Conservation (phyloP, 768 basidiomycete genomes). For the Tricholomella constricta region DNA sequence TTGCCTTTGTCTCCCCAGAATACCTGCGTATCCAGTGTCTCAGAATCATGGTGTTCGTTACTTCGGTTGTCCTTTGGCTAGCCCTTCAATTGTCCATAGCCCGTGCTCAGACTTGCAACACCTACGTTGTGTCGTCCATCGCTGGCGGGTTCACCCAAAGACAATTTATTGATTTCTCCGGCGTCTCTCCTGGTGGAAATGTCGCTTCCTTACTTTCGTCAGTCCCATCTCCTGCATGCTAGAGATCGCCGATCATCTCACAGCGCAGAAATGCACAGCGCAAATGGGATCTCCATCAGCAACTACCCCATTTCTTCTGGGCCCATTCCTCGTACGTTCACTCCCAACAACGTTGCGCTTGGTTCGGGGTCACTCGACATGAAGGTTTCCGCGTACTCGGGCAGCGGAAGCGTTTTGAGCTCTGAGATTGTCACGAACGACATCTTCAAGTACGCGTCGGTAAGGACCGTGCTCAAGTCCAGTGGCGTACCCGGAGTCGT, state of each 20-base stretch:
- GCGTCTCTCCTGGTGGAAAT: slow-evolving; percentile 19
- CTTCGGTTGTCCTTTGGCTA: background rate
- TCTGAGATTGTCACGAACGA: slow-evolving; percentile 32
- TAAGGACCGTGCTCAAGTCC: slow-evolving; percentile 36
- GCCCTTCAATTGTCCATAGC: background rate
- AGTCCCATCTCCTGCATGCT: background rate
- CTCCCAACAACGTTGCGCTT: slow-evolving; percentile 30
- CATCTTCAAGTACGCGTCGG: slow-evolving; percentile 34
- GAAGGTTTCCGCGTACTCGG: slow-evolving; percentile 33
- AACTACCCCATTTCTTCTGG: slow-evolving; percentile 21
- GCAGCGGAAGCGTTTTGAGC: slow-evolving; percentile 28
- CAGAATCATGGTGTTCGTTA: background rate
- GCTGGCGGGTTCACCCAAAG: slow-evolving; percentile 30
- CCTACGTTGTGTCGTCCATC: slow-evolving; percentile 28
- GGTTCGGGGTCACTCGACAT: slow-evolving; percentile 33
- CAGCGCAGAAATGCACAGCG: slow-evolving; percentile 8
- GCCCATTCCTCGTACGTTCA: slow-evolving; percentile 27
- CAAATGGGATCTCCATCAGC: slow-evolving; percentile 31
- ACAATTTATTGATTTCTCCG: slow-evolving; percentile 29
- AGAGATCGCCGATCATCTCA: background rate
- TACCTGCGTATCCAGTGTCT: background rate
- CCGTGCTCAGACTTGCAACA: slow-evolving; percentile 23
- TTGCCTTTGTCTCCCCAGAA: background rate
- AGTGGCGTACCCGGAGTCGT: slow-evolving; percentile 34
- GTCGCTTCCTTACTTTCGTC: slow-evolving; percentile 27